A percentile compares a stretch with the other conserved stretches of the same genome.
phyloP scores from a whole-genome alignment of 306 rosid species.

The Chamaecrista fasciculata region DNA sequence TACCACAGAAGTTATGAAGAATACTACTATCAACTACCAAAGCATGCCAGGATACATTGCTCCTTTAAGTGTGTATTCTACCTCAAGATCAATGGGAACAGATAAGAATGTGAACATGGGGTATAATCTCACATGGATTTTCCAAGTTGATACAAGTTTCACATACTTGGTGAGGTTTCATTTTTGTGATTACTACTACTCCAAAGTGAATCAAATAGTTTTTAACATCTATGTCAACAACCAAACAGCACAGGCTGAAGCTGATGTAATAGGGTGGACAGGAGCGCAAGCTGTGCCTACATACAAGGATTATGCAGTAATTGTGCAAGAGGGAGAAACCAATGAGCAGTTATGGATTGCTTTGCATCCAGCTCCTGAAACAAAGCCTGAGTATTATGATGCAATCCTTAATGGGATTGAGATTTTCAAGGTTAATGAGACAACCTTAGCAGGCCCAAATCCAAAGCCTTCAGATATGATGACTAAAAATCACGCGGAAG shows the following conservation, averaged over 20 bases:
- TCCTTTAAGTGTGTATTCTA: slow-evolving; percentile 38
- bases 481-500: background rate
- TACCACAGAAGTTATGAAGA: slow-evolving; percentile 18
- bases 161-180: slow-evolving; percentile 48
- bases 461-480: slow-evolving; percentile 48
- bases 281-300: slow-evolving; percentile 35
- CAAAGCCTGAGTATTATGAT: slow-evolving; percentile 42
- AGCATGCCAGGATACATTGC: slow-evolving; percentile 38
- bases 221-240: slow-evolving; percentile 46
- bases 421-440: slow-evolving; percentile 46
- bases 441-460: slow-evolving; percentile 51
- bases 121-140: slow-evolving; percentile 52
- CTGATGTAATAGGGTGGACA: slow-evolving; percentile 47
- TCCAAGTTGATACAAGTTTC: slow-evolving; percentile 45
- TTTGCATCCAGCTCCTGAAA: slow-evolving; percentile 30
- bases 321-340: slow-evolving; percentile 9
- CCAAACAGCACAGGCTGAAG: slow-evolving; percentile 37
- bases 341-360: slow-evolving; percentile 43
- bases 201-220: slow-evolving; percentile 33
- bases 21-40: slow-evolving; percentile 30
- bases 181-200: slow-evolving; percentile 41
- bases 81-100: slow-evolving; percentile 44
- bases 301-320: slow-evolving; percentile 39
- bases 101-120: slow-evolving; percentile 28
- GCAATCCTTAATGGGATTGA: slow-evolving; percentile 48